Evolutionary conservation across 164 flowering plant genomes (phyloP), one percentile per base, ranked within the genome.

Genomic region (Echeveria elegans): DNA sequence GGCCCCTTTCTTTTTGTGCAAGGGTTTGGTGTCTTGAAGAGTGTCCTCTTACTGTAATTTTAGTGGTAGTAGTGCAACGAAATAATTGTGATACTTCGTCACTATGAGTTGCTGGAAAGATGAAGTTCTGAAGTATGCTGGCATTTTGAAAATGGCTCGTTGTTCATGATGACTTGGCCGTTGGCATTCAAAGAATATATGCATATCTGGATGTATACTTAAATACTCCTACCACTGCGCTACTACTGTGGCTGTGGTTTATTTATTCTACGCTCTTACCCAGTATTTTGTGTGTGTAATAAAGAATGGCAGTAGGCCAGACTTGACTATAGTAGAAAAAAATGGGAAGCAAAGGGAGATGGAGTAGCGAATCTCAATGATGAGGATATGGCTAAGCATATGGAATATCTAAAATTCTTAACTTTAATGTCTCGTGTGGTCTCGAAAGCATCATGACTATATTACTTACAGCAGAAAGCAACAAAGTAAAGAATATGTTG

Each of bases 321-420:
- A n/a, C 21, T 21, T 21, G 58, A 50, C 24, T 50, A 21, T 4
- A 36, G 38, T 36, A 36, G 8, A 4, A 36, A 36, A 36, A 36
- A 36, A 36, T 4, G 4, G 38, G 38, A 4, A 36, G 38, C 38
- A 36, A 8, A 36, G 38, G 8, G 38, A 36, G 38, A 36, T 36
- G 4, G 38, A 36, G 5, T 36, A 36, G 38, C 60, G 60, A 53
- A 53, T 53, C 60, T 53, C 60, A 53, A 24, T 53, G 60, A 53
- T 53, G 60, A 53, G 31, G 58, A 52, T 52, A 52, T 52, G 58
- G 58, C 29, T 23, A 21, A 52, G 28, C 58, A 52, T 52, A 23
- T 52, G 29, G 59, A 52, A 52, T 52, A 52, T 23, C 7, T 52
- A 5, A 52, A 18, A 0, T 19, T n/a, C 7, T 34, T 34, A 3